Percentiles rank a stretch among this genome's conserved stretches.
Evolutionary conservation across 257 asterid genomes (phyloP).

Genomic region (Solanum chmielewskii): DNA sequence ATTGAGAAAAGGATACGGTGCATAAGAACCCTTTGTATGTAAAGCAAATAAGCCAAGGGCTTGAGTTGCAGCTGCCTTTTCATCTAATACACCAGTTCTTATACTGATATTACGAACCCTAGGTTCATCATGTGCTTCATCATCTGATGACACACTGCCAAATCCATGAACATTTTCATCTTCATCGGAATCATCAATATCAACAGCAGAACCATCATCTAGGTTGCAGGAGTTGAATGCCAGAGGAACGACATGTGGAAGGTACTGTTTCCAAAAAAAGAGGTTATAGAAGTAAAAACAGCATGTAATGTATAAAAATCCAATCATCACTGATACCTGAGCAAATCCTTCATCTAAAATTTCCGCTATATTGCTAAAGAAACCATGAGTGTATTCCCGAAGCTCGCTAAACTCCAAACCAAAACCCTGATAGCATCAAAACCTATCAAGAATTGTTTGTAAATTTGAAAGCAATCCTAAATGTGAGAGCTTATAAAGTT

Average conservation of each 20-base stretch:
- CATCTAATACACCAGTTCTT: constrained; percentile 98
- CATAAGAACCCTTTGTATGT: constrained; percentile 72
- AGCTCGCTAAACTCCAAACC: constrained; percentile 90
- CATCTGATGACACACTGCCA: constrained; percentile 97
- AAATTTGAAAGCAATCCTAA: background rate
- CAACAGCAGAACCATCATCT: constrained; percentile 98
- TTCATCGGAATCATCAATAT: constrained; percentile 79
- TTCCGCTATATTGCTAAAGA: constrained; percentile 92
- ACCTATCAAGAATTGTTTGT: constrained; percentile 6
- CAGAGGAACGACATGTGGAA: constrained; percentile 84
- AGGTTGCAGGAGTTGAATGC: constrained; percentile 91
- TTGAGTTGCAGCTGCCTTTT: constrained; percentile 99
- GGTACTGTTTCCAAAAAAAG: constrained; percentile 53
- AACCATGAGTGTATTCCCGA: constrained; percentile 97
- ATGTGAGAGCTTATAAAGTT: constrained; percentile 5
- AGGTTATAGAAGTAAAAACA: constrained; percentile 8
- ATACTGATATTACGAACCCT: constrained; percentile 94
- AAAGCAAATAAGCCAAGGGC: constrained; percentile 93
- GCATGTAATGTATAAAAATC: background rate
- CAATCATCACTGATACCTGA: constrained; percentile 43
- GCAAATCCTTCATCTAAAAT: constrained; percentile 79
- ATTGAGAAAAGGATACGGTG: constrained; percentile 74
- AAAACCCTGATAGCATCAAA: constrained; percentile 58
- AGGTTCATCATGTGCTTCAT: constrained; percentile 92
- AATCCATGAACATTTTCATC: constrained; percentile 70